Conservation (phyloP, 2,329 filamentous ascomycete genomes). For the Calonectria pteridis region DNA sequence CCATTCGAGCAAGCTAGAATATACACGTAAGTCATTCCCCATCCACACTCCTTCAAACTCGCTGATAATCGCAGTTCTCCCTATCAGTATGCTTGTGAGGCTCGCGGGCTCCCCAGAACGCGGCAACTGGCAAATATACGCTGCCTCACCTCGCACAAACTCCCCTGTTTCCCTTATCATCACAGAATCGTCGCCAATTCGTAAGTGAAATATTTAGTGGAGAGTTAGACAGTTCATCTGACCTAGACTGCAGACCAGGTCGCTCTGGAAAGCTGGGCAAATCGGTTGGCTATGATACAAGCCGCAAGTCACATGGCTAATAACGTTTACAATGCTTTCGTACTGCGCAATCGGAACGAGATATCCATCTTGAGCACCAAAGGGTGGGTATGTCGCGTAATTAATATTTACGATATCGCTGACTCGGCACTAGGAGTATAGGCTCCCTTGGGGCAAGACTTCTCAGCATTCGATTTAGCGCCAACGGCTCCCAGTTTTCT, state of each 20-base stretch:
- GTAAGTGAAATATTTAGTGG: not conserved
- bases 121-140: not conserved
- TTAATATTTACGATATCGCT: not conserved
- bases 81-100: not conserved
- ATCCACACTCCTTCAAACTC: not conserved
- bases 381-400: not conserved
- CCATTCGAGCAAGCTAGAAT: not conserved
- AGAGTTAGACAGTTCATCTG: not conserved
- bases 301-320: not conserved
- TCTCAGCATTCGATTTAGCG: not conserved
- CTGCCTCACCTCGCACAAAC: not conserved
- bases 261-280: not conserved
- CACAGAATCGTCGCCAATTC: not conserved
- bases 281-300: not conserved
- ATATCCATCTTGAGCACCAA: not conserved
- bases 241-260: not conserved
- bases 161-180: not conserved
- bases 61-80: not conserved
- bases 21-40: not conserved
- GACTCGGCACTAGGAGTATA: not conserved
- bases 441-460: not conserved
- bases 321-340: not conserved
- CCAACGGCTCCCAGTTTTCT: not conserved
- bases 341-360: not conserved
- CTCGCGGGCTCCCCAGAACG: not conserved